A percentile compares a stretch with the other conserved stretches of the same genome.
phyloP scores from a whole-genome alignment of 768 basidiomycete genomes.

The Punctularia strigosozonata region DNA sequence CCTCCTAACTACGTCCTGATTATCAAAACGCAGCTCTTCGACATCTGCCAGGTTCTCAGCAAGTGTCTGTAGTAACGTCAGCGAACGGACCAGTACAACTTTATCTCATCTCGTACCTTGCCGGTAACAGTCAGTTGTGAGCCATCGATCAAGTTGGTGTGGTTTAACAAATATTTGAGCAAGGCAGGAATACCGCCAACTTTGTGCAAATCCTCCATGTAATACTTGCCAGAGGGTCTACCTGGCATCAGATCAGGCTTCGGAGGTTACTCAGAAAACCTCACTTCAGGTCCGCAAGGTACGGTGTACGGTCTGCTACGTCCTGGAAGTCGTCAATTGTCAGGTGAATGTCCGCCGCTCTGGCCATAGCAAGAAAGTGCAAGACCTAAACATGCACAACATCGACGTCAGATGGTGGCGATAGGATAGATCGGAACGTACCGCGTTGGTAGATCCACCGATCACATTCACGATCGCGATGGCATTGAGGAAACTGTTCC shows the following conservation, averaged over 20 bases:
- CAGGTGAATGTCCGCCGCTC: slow-evolving; percentile 64
- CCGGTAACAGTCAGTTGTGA: slow-evolving; percentile 84
- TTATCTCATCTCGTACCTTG: slow-evolving; percentile 70
- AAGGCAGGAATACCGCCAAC: slow-evolving; percentile 80
- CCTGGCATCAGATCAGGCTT: not conserved
- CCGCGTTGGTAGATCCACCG: slow-evolving; percentile 84
- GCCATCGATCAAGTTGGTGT: slow-evolving; percentile 72
- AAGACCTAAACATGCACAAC: slow-evolving; percentile 40
- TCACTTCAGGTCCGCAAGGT: slow-evolving; percentile 72
- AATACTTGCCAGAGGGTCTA: slow-evolving; percentile 76
- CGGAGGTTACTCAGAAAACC: slow-evolving; percentile 13
- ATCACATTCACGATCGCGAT: slow-evolving; percentile 69
- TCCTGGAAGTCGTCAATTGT: slow-evolving; percentile 81
- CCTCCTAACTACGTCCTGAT: slow-evolving; percentile 66
- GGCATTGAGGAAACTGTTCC: slow-evolving; percentile 71
- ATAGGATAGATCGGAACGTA: slow-evolving; percentile 19
- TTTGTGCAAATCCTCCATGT: slow-evolving; percentile 84
- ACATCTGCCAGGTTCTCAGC: slow-evolving; percentile 80
- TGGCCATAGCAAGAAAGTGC: slow-evolving; percentile 76
- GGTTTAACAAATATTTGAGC: slow-evolving; percentile 70
- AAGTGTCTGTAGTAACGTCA: slow-evolving; percentile 87
- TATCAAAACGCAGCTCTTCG: slow-evolving; percentile 53
- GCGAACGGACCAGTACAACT: slow-evolving; percentile 4
- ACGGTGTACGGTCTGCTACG: slow-evolving; percentile 71
- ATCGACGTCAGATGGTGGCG: not conserved